Conservation (phyloP, 2,329 filamentous ascomycete genomes). For the Aspergillus persii region DNA sequence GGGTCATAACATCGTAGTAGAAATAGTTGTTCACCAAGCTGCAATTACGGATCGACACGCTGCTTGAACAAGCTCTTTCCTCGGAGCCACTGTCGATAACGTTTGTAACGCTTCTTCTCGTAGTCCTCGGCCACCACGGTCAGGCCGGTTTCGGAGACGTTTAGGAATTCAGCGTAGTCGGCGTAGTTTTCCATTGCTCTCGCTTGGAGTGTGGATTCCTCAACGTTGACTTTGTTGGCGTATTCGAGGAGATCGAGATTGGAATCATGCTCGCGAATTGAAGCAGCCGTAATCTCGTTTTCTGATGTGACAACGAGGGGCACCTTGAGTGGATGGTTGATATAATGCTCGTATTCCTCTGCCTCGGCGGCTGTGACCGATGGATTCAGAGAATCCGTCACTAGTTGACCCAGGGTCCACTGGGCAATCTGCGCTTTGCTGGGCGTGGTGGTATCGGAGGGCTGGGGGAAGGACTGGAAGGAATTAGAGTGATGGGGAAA, state of each 20-base stretch:
- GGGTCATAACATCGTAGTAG: not conserved
- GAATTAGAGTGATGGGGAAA: conserved; percentile 20
- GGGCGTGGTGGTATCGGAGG: conserved; percentile 62
- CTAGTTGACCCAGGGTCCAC: conserved; percentile 83
- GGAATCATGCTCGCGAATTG: conserved; percentile 36
- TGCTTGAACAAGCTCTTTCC: conserved; percentile 98
- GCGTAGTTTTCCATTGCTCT: conserved; percentile 63
- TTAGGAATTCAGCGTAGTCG: conserved; percentile 74
- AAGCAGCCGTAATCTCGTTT: conserved; percentile 35
- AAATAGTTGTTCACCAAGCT: not conserved
- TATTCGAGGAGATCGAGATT: conserved; percentile 76
- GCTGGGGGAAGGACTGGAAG: conserved; percentile 24
- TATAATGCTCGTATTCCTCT: conserved; percentile 84
- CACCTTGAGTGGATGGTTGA: conserved; percentile 83
- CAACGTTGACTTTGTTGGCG: conserved; percentile 65
- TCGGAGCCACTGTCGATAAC: conserved; percentile 89
- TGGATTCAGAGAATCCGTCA: conserved; percentile 81
- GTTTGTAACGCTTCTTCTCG: conserved; percentile 92
- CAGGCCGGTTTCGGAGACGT: conserved; percentile 75
- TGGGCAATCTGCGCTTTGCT: conserved; percentile 76
- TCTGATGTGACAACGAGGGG: conserved; percentile 60
- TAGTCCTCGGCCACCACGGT: conserved; percentile 85
- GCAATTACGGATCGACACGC: conserved; percentile 50
- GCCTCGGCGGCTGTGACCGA: conserved; percentile 73
- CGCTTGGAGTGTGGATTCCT: conserved; percentile 47